Evolutionary conservation across 2,329 filamentous ascomycete species (phyloP), one percentile per base, ranked within the genome.

Genomic region (Penicillium sp.): DNA sequence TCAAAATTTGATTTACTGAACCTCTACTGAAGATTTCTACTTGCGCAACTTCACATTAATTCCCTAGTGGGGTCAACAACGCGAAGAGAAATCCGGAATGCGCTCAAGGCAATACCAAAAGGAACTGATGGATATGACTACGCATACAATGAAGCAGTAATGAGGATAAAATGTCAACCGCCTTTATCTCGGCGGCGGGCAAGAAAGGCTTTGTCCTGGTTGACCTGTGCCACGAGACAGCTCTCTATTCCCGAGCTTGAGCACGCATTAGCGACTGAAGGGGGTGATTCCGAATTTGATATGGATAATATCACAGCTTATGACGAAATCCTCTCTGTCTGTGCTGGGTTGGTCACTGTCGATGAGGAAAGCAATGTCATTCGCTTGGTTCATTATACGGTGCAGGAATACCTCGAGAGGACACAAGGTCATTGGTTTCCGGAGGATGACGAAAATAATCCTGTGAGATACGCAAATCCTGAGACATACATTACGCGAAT

Each of bases 121-220:
- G 73, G 72, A 9, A 62, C 65, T 3, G 50, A 64, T 13, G 69
- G 68, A 3, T 76, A 79, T 16, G 64, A 77, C 16, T 6, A 61
- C 7, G 74, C 75, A 0, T 85, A 84, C 45, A 56, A 71, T 0
- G 59, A 74, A 0, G 74, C 76, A 0, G 77, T 83, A 65, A 37
- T 74, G 3, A 39, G 47, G 8, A 80, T 83, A 29, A 50, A 75
- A 22, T 56, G 61, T 0, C 79, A 83, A 50, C 10, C 62, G 0
- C 1, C 48, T 1, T 73, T 70, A 2, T 60, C 70, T 14, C 33
- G 43, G 14, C 54, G 70, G 0, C 66, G 80, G 37, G 80, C 80
- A 0, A 75, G 69, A 7, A 55, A 74, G 21, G 66, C 70, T 1
- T 53, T 82, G 0, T 66, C 66, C 0, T 82, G 77, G 80, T 73